phyloP scores from a whole-genome alignment of 352 stramenopile species.

The Pythium rishiriense region DNA sequence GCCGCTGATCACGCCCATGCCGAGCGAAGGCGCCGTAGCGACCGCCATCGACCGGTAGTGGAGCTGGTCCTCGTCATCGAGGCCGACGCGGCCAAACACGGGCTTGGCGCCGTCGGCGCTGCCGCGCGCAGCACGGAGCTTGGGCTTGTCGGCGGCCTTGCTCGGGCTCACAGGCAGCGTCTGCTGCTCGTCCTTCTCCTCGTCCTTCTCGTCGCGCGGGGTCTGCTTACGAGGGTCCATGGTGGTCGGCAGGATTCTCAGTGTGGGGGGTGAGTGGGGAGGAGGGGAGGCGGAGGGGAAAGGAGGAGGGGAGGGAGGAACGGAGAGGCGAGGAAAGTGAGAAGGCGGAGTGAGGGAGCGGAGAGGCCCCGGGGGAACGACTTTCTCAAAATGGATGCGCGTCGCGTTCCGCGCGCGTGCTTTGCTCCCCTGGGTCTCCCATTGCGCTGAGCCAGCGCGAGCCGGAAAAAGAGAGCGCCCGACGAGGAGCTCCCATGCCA shows the following conservation, averaged over 20 bases:
- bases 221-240: conserved; percentile 28
- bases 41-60: conserved; percentile 63
- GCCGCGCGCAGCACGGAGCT: background rate
- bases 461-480: conserved; percentile 21
- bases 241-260: background rate
- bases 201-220: conserved; percentile 19
- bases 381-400: conserved; percentile 29
- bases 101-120: conserved; percentile 22
- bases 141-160: conserved; percentile 12
- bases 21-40: conserved; percentile 44
- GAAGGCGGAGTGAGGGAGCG: background rate
- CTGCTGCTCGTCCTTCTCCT: conserved; percentile 32
- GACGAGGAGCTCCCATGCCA: conserved; percentile 18
- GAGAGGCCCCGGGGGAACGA: background rate
- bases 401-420: conserved; percentile 23
- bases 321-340: background rate
- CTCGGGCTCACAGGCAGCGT: conserved; percentile 1
- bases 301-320: background rate
- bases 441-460: background rate
- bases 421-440: conserved; percentile 9
- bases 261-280: background rate
- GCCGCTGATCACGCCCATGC: conserved; percentile 34
- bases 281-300: background rate
- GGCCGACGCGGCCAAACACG: conserved; percentile 39
- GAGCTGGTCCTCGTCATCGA: conserved; percentile 48